Base-by-base conservation (phyloP, 2,329 filamentous ascomycete genomes). In the Paecilomyces variotii region DNA sequence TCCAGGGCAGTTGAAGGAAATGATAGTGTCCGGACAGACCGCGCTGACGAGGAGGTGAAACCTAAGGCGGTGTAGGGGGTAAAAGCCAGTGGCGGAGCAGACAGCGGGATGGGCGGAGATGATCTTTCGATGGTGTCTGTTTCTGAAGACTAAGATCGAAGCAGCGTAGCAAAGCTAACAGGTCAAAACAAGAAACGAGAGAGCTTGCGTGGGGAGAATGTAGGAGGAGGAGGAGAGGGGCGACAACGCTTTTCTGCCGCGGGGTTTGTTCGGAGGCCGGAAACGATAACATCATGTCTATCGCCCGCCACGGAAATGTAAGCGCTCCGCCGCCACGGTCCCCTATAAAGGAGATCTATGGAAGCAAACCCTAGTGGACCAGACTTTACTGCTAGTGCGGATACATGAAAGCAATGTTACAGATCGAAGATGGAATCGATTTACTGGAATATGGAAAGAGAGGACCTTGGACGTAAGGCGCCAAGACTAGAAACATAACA, bases 171-270 rank as follows among this genome's bases (percentile, higher is more conserved):
- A n/a, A 32, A 25, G 5, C 19, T 12, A n/a, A 39, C 25, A n/a
- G 27, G 7, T 32, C 5, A n/a, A 28, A 53, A 32, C 51, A 53
- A 7, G 30, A 55, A 54, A 28, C 19, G 4, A 34, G 56, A 57
- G 19, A 45, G 39, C 24, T 51, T 32, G 26, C 30, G 35, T 19
- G 39, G 39, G 34, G 54, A 35, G 54, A 34, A 55, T 35, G 19
- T 19, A 24, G 51, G 19, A 50, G 39, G 49, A 56, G 11, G 39
- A 35, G 32, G 4, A 54, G 53, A 54, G 19, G 27, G 35, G 32
- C 19, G n/a, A 27, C 28, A 27, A 54, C 27, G 53, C 19, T 54
- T 35, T 55, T 55, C 54, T 55, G 54, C 54, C 54, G 54, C 32
- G 54, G 54, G 32, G 54, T 54, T 26, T 55, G 30, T 26, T 39